A percentile compares a stretch with the other conserved stretches of the same genome.
These are phyloP conservation scores for Rhodotorula glutinis DNA, from an alignment of 1,284 basidiomycete genomes.

Conservation along the genomic window DNA sequence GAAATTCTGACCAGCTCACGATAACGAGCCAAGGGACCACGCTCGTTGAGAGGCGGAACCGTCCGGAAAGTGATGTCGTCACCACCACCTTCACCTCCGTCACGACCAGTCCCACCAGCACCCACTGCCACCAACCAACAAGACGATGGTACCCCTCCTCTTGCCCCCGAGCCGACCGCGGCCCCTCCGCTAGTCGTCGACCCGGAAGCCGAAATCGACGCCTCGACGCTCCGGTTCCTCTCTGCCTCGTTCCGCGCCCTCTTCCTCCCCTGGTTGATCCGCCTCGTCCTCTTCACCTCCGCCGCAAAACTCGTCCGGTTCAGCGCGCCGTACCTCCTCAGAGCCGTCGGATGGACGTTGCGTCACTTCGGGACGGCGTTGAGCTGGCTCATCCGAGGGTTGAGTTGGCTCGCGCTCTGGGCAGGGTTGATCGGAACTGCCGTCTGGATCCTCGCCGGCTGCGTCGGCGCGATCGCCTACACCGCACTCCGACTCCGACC, in stretches of 20 bases:
- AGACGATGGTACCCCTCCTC: not conserved
- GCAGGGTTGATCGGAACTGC: conserved; percentile 8
- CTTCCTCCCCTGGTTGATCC: conserved; percentile 19
- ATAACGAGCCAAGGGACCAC: no score
- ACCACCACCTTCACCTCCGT: not conserved
- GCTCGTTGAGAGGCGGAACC: no score
- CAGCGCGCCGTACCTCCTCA: conserved; percentile 6
- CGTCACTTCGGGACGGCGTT: conserved; percentile 8
- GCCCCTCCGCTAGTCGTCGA: conserved; percentile 1
- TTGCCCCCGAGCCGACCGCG: not conserved
- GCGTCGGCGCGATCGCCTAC: not conserved
- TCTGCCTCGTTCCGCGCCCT: conserved; percentile 5
- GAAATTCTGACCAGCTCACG: no score
- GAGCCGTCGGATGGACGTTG: not conserved
- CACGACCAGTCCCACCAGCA: not conserved
- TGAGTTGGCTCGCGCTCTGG: conserved; percentile 5
- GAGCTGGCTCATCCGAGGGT: not conserved
- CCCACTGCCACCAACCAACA: not conserved
- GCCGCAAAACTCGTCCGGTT: conserved; percentile 15
- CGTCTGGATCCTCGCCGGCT: conserved; percentile 10
- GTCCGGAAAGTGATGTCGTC: not conserved
- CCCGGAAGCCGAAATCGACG: conserved; percentile 15
- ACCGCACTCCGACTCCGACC: not conserved
- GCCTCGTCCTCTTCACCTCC: conserved; percentile 13
- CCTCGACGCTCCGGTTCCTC: conserved; percentile 20